Conservation (phyloP, 228 moss, liverwort and hornwort genomes). For the Sphagnum fallax region DNA sequence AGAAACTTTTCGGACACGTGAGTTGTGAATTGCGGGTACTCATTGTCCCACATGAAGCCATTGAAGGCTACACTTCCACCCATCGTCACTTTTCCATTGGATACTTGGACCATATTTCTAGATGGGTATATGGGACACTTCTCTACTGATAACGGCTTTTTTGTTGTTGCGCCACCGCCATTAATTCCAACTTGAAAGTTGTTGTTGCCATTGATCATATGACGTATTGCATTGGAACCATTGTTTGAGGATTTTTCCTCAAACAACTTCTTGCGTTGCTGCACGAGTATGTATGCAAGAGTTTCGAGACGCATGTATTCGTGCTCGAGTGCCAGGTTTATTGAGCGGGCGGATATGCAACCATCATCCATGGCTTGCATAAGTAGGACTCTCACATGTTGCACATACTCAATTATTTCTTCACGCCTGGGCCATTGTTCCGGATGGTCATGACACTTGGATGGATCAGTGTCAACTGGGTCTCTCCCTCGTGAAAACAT, state of each 20-base stretch:
- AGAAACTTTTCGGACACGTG: conserved; percentile 15
- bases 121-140: background rate
- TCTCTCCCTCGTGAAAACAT: conserved; percentile 91
- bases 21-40: conserved; percentile 35
- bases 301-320: conserved; percentile 88
- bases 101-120: conserved; percentile 35
- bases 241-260: conserved; percentile 25
- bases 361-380: conserved; percentile 18
- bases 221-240: background rate
- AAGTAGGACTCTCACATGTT: conserved; percentile 17
- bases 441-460: conserved; percentile 73
- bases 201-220: no score
- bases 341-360: conserved; percentile 20
- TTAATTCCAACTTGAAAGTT: no score
- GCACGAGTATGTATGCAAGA: conserved; percentile 72
- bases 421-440: conserved; percentile 52
- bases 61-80: conserved; percentile 28
- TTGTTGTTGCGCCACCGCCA: background rate
- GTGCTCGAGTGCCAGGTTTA: conserved; percentile 61
- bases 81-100: conserved; percentile 37
- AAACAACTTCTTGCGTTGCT: conserved; percentile 57
- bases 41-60: conserved; percentile 81
- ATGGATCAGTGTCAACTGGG: conserved; percentile 54
- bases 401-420: conserved; percentile 46
- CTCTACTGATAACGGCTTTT: background rate